Percentiles rank a stretch among this genome's conserved stretches.
Evolutionary conservation across 2,329 filamentous ascomycete genomes (phyloP).

Genomic region (Xylariaceae sp.): DNA sequence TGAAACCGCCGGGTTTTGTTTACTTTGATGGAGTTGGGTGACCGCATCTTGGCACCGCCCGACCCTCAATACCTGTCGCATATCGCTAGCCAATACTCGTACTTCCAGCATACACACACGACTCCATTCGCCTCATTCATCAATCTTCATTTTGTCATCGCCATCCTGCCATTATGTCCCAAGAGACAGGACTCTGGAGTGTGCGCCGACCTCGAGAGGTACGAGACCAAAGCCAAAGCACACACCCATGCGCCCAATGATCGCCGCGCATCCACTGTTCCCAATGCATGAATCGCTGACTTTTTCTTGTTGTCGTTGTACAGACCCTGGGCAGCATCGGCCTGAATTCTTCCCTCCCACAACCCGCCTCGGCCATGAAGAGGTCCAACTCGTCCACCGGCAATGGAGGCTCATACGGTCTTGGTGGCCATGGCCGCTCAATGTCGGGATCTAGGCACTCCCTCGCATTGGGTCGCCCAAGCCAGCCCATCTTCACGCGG

Average conservation of each 20-base stretch:
- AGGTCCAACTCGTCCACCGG: conserved; percentile 77
- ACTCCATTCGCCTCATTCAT: too few species aligned
- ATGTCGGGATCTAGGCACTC: conserved; percentile 82
- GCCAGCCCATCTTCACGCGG: conserved; percentile 82
- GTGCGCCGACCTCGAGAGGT: conserved; percentile 91
- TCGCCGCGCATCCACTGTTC: conserved; percentile 3
- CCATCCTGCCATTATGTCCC: conserved; percentile 63
- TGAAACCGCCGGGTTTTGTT: too few species aligned
- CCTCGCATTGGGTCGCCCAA: conserved; percentile 78
- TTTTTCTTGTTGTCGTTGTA: conserved; percentile 15
- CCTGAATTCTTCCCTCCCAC: conserved; percentile 80
- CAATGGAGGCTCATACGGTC: conserved; percentile 61
- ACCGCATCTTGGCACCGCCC: too few species aligned
- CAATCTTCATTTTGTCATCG: too few species aligned
- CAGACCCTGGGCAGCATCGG: conserved; percentile 85
- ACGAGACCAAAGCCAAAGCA: conserved; percentile 34
- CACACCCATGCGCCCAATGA: conserved; percentile 14
- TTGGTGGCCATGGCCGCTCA: conserved; percentile 73
- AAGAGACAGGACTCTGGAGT: conserved; percentile 85
- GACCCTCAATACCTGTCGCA: too few species aligned
- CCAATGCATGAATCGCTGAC: conserved; percentile 15
- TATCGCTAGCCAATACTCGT: too few species aligned
- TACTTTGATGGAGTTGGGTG: too few species aligned
- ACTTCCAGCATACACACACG: too few species aligned
- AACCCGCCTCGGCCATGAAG: conserved; percentile 91